phyloP scores from a whole-genome alignment of 257 asterid genomes.

The Echites panduratus region DNA sequence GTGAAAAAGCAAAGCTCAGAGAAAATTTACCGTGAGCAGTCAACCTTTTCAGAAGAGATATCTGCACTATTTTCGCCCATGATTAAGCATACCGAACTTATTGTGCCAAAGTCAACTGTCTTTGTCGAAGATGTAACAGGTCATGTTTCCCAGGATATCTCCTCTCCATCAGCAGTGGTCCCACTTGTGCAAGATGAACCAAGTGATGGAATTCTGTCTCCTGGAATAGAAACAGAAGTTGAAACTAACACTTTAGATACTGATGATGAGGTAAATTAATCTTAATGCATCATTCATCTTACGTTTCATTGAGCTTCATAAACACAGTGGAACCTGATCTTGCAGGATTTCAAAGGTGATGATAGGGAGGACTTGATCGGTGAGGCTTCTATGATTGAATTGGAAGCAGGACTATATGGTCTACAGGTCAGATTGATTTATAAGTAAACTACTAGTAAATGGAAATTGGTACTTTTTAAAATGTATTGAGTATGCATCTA shows the following conservation, averaged over 20 bases:
- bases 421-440: conserved; percentile 50
- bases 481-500: neutral
- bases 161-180: conserved; percentile 22
- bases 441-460: neutral
- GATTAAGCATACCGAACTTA: conserved; percentile 17
- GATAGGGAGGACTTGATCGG: conserved; percentile 31
- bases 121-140: conserved; percentile 46
- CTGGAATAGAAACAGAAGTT: conserved; percentile 39
- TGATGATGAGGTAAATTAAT: conserved; percentile 40
- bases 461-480: neutral
- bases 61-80: conserved; percentile 23
- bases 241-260: conserved; percentile 36
- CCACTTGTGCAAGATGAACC: conserved; percentile 35
- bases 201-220: conserved; percentile 34
- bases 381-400: conserved; percentile 59
- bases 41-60: conserved; percentile 19
- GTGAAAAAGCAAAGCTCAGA: conserved; percentile 12
- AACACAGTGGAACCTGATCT: conserved; percentile 15
- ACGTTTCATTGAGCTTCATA: conserved; percentile 9
- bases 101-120: conserved; percentile 21
- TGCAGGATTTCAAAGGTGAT: conserved; percentile 42
- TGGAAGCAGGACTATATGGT: conserved; percentile 70
- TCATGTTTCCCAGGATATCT: conserved; percentile 26
- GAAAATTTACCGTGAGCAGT: conserved; percentile 14
- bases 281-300: conserved; percentile 9